Conservation (phyloP, 106 monocot genomes). For the Agapanthus africanus region DNA sequence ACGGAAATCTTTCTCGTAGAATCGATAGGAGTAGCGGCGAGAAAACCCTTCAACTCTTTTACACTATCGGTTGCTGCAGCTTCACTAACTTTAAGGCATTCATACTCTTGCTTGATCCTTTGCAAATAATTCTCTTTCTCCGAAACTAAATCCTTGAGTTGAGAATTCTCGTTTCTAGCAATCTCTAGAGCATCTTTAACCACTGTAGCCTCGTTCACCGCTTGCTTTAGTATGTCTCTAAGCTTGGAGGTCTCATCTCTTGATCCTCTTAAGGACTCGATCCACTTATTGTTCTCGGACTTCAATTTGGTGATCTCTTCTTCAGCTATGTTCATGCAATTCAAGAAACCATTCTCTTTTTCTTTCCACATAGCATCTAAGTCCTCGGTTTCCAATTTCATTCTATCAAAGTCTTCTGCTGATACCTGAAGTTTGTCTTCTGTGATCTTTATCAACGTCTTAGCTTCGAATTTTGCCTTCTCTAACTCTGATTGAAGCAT, state of each 20-base stretch:
- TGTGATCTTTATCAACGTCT: neutral
- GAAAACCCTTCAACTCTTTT: conserved; percentile 49
- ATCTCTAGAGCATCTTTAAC: conserved; percentile 77
- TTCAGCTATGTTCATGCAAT: conserved; percentile 63
- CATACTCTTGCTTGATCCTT: conserved; percentile 41
- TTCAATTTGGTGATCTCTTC: conserved; percentile 40
- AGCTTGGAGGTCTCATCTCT: conserved; percentile 58
- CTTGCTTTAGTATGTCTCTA: conserved; percentile 79
- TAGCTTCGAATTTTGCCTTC: conserved; percentile 6
- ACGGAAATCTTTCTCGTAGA: neutral
- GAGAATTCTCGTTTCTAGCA: conserved; percentile 56
- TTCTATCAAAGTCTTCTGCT: conserved; percentile 23
- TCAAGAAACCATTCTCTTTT: conserved; percentile 47
- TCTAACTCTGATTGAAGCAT: conserved; percentile 12
- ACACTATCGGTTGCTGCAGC: conserved; percentile 53
- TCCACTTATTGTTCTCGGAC: conserved; percentile 41
- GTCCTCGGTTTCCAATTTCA: conserved; percentile 57
- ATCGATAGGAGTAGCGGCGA: conserved; percentile 29
- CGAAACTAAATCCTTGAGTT: conserved; percentile 34
- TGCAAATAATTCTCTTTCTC: conserved; percentile 51
- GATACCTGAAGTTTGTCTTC: conserved; percentile 13
- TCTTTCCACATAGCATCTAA: conserved; percentile 34
- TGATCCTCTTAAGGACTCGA: conserved; percentile 26
- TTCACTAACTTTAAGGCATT: conserved; percentile 65
- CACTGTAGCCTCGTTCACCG: conserved; percentile 55